phyloP scores from a whole-genome alignment of 306 rosid genomes.

The Malus asiatica region DNA sequence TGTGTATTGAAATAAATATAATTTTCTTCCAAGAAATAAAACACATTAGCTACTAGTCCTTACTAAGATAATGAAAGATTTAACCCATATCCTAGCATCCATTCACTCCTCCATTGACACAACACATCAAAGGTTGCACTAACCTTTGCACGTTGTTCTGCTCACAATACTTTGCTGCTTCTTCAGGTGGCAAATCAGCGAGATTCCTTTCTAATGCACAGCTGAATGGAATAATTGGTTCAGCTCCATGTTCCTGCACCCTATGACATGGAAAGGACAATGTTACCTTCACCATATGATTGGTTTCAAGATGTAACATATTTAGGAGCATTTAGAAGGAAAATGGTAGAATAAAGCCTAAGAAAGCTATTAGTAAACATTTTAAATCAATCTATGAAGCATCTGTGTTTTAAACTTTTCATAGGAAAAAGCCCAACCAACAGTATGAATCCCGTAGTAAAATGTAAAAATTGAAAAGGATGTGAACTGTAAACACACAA shows the following conservation, averaged over 20 bases:
- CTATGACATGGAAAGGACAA: conserved; percentile 33
- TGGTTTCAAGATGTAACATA: neutral
- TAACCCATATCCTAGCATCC: neutral
- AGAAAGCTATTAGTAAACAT: neutral
- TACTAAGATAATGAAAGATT: neutral
- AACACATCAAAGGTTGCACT: conserved; percentile 10
- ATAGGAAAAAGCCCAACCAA: neutral
- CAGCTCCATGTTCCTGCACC: conserved; percentile 99
- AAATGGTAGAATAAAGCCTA: neutral
- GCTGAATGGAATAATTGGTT: conserved; percentile 82
- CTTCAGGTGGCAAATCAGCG: conserved; percentile 73
- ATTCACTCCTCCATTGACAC: neutral
- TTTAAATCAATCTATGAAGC: neutral
- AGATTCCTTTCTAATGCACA: conserved; percentile 80
- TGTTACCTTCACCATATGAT: neutral
- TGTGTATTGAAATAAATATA: neutral
- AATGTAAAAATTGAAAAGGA: neutral
- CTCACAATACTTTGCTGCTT: conserved; percentile 79
- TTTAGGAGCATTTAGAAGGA: neutral
- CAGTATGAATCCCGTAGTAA: neutral
- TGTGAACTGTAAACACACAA: neutral
- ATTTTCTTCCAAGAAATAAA: neutral
- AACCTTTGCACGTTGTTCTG: conserved; percentile 83
- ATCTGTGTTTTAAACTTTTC: neutral
- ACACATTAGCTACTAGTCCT: neutral